These are phyloP conservation scores for Nyctanthes arbortristis DNA, from an alignment of 257 asterid genomes.

Conservation along the genomic window DNA sequence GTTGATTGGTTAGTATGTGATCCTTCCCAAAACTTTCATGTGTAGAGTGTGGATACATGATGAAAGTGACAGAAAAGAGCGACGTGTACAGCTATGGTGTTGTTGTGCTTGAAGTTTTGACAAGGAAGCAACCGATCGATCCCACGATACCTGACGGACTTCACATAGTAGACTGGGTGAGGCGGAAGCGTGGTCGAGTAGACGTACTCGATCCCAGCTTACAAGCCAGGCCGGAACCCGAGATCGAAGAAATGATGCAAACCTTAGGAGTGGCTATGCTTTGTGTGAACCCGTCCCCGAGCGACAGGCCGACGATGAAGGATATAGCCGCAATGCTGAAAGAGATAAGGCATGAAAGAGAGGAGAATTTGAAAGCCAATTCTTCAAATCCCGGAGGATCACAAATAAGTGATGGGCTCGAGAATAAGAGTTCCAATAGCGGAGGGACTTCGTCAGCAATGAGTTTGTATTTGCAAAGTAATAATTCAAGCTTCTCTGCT, in stretches of 20 bases:
- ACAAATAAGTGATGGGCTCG: slow-evolving; percentile 23
- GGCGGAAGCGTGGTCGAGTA: slow-evolving; percentile 43
- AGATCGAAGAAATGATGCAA: slow-evolving; percentile 76
- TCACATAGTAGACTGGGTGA: slow-evolving; percentile 87
- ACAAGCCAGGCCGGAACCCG: slow-evolving; percentile 49
- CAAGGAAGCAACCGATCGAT: slow-evolving; percentile 81
- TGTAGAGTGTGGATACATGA: slow-evolving; percentile 85
- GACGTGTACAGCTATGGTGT: slow-evolving; percentile 87
- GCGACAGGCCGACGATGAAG: slow-evolving; percentile 82
- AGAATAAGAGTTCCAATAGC: slow-evolving; percentile 23
- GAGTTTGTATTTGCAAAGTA: slow-evolving; percentile 50
- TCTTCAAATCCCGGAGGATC: slow-evolving; percentile 40
- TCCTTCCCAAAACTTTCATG: neutral
- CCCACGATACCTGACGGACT: slow-evolving; percentile 78
- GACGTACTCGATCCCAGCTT: slow-evolving; percentile 57
- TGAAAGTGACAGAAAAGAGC: slow-evolving; percentile 80
- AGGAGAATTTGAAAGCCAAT: slow-evolving; percentile 50
- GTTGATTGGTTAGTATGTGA: neutral
- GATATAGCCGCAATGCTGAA: slow-evolving; percentile 79
- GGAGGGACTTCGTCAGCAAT: slow-evolving; percentile 52
- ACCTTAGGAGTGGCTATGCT: slow-evolving; percentile 84
- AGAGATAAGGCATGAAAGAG: slow-evolving; percentile 73
- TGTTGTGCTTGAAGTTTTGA: slow-evolving; percentile 73
- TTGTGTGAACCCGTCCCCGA: slow-evolving; percentile 67
- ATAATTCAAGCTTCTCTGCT: slow-evolving; percentile 67